These are phyloP conservation scores for Aureobasidium melanogenum DNA, from an alignment of 2,329 filamentous ascomycete species.

Conservation along the genomic window DNA sequence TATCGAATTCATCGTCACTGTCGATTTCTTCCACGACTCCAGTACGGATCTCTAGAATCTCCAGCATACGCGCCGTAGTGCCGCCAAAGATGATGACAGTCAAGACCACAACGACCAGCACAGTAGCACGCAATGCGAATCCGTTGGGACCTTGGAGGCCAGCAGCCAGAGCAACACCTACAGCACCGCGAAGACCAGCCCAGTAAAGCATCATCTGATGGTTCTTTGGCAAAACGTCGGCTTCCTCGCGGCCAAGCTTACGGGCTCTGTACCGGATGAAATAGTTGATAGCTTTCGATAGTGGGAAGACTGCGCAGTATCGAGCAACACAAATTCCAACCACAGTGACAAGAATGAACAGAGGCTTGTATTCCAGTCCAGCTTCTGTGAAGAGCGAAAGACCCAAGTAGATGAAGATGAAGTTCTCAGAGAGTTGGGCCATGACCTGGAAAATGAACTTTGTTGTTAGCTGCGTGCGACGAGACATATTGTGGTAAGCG, in stretches of 20 bases:
- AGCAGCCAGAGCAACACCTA: slow-evolving; percentile 88
- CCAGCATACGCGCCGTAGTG: slow-evolving; percentile 93
- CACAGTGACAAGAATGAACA: slow-evolving; percentile 89
- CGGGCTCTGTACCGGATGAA: slow-evolving; percentile 79
- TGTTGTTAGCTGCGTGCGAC: slow-evolving; percentile 90
- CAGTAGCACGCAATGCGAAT: slow-evolving; percentile 78
- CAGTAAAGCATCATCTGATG: slow-evolving; percentile 99
- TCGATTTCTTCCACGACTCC: slow-evolving; percentile 96
- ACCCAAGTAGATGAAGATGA: slow-evolving; percentile 98
- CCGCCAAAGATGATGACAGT: slow-evolving; percentile 99
- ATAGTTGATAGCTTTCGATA: slow-evolving; percentile 84
- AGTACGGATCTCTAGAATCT: slow-evolving; percentile 92
- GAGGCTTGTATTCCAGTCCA: slow-evolving; percentile 79
- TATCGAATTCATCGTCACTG: slow-evolving; percentile 97
- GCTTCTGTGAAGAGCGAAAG: slow-evolving; percentile 89
- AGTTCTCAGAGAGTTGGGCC: slow-evolving; percentile 93
- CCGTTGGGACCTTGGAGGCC: slow-evolving; percentile 66
- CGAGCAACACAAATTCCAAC: slow-evolving; percentile 85
- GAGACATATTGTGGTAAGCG: slow-evolving; percentile 99
- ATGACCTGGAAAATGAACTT: slow-evolving; percentile 96
- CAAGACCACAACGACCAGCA: slow-evolving; percentile 93
- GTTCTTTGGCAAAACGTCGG: slow-evolving; percentile 84
- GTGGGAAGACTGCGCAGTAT: slow-evolving; percentile 89
- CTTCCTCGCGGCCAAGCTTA: slow-evolving; percentile 63
- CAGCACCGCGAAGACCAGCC: slow-evolving; percentile 90